Evolutionary conservation across 139 green algal genomes (phyloP).

Genomic region (Coccomyxa sp.): DNA sequence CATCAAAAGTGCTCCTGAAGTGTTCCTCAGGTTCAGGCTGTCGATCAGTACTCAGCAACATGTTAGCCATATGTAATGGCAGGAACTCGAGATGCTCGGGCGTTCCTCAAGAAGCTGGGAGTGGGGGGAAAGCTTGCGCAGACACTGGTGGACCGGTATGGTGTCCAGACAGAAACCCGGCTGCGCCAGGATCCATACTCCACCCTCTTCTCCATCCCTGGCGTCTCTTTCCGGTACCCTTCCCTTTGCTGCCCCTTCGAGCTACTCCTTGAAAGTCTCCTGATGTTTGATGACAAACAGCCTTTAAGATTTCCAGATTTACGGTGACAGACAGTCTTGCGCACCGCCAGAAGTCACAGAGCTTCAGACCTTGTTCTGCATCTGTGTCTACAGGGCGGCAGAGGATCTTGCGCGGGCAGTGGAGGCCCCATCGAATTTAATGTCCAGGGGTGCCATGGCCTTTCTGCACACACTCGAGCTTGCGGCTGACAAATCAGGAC

Average conservation of each 20-base stretch:
- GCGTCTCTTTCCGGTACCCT: not conserved
- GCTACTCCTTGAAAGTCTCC: not conserved
- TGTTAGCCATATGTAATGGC: not conserved
- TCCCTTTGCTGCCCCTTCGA: not conserved
- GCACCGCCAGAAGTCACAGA: too few relatives aligned
- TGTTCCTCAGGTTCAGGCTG: not conserved
- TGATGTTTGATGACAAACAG: not conserved
- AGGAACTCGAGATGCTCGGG: slow-evolving; percentile 1
- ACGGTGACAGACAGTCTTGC: too few relatives aligned
- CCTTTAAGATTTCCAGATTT: not conserved
- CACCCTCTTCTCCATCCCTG: slow-evolving; percentile 2
- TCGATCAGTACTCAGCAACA: not conserved
- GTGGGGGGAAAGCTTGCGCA: not conserved
- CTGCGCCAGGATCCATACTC: slow-evolving; percentile 18
- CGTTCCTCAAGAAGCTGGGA: slow-evolving; percentile 9
- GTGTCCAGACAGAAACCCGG: slow-evolving; percentile 5
- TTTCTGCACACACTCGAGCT: slow-evolving; percentile 25
- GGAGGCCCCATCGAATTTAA: slow-evolving; percentile 14
- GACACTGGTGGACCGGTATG: slow-evolving; percentile 4
- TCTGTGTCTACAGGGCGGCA: slow-evolving; percentile 9
- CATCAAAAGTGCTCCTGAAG: too few relatives aligned
- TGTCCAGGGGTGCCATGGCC: slow-evolving; percentile 24
- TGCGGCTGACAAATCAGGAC: slow-evolving; percentile 26
- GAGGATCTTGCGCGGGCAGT: slow-evolving; percentile 33
- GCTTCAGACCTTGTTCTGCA: too few relatives aligned